These are phyloP conservation scores for Gnaphalium uliginosum DNA, from an alignment of 129 eudicot species.

Conservation along the genomic window DNA sequence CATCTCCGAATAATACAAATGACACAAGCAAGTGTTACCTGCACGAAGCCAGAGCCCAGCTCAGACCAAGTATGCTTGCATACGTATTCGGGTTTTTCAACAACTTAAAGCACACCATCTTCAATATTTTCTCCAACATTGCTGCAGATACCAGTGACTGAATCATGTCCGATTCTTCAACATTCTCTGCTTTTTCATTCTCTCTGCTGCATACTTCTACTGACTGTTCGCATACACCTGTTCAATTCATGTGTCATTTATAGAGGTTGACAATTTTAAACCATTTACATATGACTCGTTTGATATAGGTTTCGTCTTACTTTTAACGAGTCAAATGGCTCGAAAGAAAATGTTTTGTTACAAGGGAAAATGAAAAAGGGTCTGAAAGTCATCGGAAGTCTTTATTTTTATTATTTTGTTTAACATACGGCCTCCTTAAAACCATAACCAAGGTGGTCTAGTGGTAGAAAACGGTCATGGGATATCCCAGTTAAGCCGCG, in stretches of 20 bases:
- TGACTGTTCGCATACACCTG: slow-evolving; percentile 42
- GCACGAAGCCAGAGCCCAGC: slow-evolving; percentile 56
- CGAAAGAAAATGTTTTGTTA: no score
- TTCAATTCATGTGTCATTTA: slow-evolving; percentile 19
- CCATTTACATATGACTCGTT: neutral
- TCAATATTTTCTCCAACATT: slow-evolving; percentile 36
- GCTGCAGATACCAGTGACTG: slow-evolving; percentile 24
- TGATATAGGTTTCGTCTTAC: neutral
- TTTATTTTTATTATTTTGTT: no score
- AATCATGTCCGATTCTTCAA: slow-evolving; percentile 23
- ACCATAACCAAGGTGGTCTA: no score
- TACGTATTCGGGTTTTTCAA: slow-evolving; percentile 59
- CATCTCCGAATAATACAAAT: neutral
- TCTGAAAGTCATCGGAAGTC: no score
- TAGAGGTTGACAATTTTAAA: neutral
- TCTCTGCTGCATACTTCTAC: slow-evolving; percentile 39
- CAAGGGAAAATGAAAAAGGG: neutral
- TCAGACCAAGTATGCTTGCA: slow-evolving; percentile 54
- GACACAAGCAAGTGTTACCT: slow-evolving; percentile 33
- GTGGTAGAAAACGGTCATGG: no score
- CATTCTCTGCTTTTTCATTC: slow-evolving; percentile 26
- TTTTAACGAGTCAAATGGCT: neutral
- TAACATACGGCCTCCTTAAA: no score
- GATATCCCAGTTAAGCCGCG: no score
- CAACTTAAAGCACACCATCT: slow-evolving; percentile 57